These are phyloP conservation scores for Xanthoceras sorbifolium DNA, from an alignment of 345 rosid genomes.

Conservation along the genomic window DNA sequence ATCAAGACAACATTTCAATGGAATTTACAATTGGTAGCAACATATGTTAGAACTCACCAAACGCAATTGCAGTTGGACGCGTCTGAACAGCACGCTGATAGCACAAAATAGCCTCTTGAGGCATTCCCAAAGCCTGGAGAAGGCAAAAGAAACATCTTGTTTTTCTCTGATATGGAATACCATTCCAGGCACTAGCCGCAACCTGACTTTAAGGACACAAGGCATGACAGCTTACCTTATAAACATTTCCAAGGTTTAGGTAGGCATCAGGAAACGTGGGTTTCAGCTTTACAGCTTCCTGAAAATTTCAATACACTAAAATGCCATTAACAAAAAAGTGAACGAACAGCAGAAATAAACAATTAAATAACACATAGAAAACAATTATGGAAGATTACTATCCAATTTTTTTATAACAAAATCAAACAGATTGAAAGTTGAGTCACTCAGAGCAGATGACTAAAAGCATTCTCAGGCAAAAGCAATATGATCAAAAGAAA, in stretches of 20 bases:
- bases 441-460: not conserved
- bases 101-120: constrained; percentile 88
- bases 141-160: constrained; percentile 39
- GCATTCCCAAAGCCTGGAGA: constrained; percentile 91
- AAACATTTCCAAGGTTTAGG: constrained; percentile 93
- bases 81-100: constrained; percentile 89
- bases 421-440: not conserved
- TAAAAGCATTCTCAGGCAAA: not conserved
- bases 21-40: not conserved
- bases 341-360: not conserved
- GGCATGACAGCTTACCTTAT: constrained; percentile 70
- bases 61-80: constrained; percentile 84
- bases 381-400: not conserved
- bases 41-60: constrained; percentile 54
- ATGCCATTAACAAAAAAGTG: not conserved
- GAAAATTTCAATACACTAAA: constrained; percentile 26
- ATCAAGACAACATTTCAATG: not conserved
- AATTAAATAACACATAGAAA: not conserved
- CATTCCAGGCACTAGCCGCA: constrained; percentile 35
- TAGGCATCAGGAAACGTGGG: constrained; percentile 95
- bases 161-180: constrained; percentile 37
- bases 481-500: not conserved
- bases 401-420: not conserved
- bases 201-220: constrained; percentile 30
- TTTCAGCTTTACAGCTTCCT: constrained; percentile 96